A percentile compares a stretch with the other conserved stretches of the same genome.
Conservation (phyloP, 73 alveolate species). For the Halteria grandinella region DNA sequence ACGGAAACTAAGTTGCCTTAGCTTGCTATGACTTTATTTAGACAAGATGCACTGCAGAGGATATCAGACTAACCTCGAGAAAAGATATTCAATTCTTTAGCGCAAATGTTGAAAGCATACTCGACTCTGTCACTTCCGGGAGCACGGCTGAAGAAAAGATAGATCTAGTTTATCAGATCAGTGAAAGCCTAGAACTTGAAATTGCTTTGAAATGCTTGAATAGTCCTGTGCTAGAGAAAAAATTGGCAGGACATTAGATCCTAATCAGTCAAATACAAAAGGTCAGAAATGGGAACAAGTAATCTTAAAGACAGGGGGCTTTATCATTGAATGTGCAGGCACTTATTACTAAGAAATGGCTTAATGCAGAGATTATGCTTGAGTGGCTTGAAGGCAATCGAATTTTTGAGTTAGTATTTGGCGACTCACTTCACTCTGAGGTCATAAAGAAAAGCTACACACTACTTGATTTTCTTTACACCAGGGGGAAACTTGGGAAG, state of each 20-base stretch:
- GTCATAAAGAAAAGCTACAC: constrained; percentile 53
- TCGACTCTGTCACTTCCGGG: constrained; percentile 1
- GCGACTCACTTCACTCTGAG: constrained; percentile 71
- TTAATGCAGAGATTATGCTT: constrained; percentile 48
- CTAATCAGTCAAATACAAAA: constrained; percentile 45
- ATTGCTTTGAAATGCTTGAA: constrained; percentile 54
- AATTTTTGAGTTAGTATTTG: constrained; percentile 68
- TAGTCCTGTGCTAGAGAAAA: constrained; percentile 65
- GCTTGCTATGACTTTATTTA: background rate
- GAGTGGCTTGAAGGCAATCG: constrained; percentile 56
- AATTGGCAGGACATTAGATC: constrained; percentile 60
- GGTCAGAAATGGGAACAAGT: constrained; percentile 3
- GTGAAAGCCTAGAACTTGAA: constrained; percentile 62
- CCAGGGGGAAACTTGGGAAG: constrained; percentile 38
- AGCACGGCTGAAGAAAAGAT: constrained; percentile 5
- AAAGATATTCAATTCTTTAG: constrained; percentile 36
- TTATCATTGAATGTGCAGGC: background rate
- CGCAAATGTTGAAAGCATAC: constrained; percentile 13
- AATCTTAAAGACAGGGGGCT: background rate
- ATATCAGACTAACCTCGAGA: constrained; percentile 5
- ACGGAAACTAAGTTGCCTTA: background rate
- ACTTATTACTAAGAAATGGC: constrained; percentile 58
- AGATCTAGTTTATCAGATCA: constrained; percentile 32
- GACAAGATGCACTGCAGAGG: constrained; percentile 41
- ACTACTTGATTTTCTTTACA: constrained; percentile 61